phyloP scores from a whole-genome alignment of 176 grass and related monocot genomes.

The Phoenix roebelenii region DNA sequence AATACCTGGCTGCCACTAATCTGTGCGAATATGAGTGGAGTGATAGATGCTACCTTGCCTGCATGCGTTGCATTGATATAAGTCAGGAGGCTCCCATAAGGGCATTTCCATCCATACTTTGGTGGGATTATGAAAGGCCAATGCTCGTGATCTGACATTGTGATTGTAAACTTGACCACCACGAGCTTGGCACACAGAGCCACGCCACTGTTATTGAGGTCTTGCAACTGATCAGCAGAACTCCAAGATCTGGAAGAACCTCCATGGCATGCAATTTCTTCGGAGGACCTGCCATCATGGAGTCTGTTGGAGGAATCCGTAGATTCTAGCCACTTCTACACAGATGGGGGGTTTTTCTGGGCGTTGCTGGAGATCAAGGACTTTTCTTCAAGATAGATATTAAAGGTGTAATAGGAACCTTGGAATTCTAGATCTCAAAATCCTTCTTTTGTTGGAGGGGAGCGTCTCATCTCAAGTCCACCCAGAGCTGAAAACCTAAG shows the following conservation, averaged over 20 bases:
- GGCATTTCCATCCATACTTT: not conserved
- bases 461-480: not conserved
- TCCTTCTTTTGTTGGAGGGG: not conserved
- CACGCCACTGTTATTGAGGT: not conserved
- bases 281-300: not conserved
- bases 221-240: not conserved
- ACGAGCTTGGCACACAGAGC: not conserved
- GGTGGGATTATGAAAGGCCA: not conserved
- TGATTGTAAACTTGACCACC: not conserved
- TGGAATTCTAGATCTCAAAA: not conserved
- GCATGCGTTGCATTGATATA: not conserved
- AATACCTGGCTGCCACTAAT: not conserved
- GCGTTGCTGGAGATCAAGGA: not conserved
- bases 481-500: not conserved
- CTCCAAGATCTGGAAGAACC: not conserved
- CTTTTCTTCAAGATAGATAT: not conserved
- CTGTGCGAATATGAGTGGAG: not conserved
- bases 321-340: not conserved
- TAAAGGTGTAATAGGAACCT: not conserved
- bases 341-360: not conserved
- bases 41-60: not conserved
- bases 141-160: not conserved
- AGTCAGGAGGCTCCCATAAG: constrained; percentile 1
- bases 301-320: not conserved
- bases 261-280: not conserved